Base-by-base conservation (phyloP, 352 stramenopile genomes). In the Phytophthora cactorum region DNA sequence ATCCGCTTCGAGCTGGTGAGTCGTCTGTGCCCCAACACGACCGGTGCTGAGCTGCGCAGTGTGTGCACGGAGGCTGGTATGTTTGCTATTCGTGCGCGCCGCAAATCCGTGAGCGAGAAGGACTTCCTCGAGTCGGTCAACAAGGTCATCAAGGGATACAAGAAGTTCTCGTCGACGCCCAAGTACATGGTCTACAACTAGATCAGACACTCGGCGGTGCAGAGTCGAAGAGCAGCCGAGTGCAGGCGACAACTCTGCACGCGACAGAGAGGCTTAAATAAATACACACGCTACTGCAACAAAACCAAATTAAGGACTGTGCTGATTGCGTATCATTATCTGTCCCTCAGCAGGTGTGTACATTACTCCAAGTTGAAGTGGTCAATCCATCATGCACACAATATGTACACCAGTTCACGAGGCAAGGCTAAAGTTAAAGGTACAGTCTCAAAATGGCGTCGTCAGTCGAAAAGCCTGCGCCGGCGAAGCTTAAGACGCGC, bases 141-240 rank as follows among this genome's bases (percentile, higher is more conserved):
- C 84, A 99, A 99, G 86, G 98, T 99, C 61, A 99, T 99, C 77
- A 99, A 99, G 88, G 97, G 97, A 63, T 99, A 99, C 91, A 98
- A 99, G 75, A 99, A 99, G 90, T 99, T 99, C 89, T 98, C 91
- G 68, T 98, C 97, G 38, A 99, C 98, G 69, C 98, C 98, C 31
- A 99, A 99, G 87, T 99, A 99, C 89, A 98, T 99, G 93, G 95
- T 99, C 54, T 98, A 98, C 85, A 98, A 98, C 73, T 98, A 97
- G 72, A 56, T 55, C 58, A 56, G 14, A 44, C 43, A 34, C 17
- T 70, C 1, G 41, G 56, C 49, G 27, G 38, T 51, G 53, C 53
- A 49, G 61, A 53, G 43, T 43, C 38, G 22, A 59, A 14, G 17
- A 59, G 47, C 56, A 49, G 47, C 49, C 32, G 27, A 57, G 28